Percentiles rank a stretch among this genome's conserved stretches.
Conservation (phyloP, 2,329 filamentous ascomycete species). For the Neonectria sp. region DNA sequence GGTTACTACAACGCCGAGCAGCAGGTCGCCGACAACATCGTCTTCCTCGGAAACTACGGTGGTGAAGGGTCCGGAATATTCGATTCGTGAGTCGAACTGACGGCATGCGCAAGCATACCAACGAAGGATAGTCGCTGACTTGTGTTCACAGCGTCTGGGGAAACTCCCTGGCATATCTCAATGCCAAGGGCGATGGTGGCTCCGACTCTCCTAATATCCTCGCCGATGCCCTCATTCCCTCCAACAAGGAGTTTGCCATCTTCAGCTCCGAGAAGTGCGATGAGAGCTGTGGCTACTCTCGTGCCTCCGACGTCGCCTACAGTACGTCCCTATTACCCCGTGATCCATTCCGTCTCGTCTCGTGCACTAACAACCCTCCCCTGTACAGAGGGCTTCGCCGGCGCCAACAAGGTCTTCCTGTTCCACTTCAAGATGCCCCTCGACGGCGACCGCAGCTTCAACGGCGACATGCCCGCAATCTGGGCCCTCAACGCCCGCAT, state of each 20-base stretch:
- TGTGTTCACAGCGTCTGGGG: constrained; percentile 56
- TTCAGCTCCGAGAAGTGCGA: constrained; percentile 61
- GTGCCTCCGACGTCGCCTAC: constrained; percentile 61
- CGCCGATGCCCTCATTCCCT: constrained; percentile 56
- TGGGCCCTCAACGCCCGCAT: constrained; percentile 85
- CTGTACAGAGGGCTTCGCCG: constrained; percentile 76
- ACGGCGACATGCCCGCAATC: constrained; percentile 79
- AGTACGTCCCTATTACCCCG: constrained; percentile 49
- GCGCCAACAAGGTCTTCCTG: constrained; percentile 80
- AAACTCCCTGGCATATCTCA: constrained; percentile 62
- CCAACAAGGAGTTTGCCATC: constrained; percentile 63
- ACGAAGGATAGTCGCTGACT: constrained; percentile 26
- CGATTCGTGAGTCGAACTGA: constrained; percentile 56
- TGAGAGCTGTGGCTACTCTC: constrained; percentile 60
- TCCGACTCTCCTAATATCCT: constrained; percentile 58
- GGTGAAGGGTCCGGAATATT: constrained; percentile 60
- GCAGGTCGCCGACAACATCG: constrained; percentile 58
- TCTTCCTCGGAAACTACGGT: constrained; percentile 66
- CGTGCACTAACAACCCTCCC: constrained; percentile 19
- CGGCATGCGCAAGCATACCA: neutral
- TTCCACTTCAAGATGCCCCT: constrained; percentile 82
- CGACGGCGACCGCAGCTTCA: constrained; percentile 66
- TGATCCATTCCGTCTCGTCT: neutral
- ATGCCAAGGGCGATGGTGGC: constrained; percentile 57
- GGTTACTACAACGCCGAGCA: constrained; percentile 62